These are phyloP conservation scores for Paulownia fortunei DNA, from an alignment of 257 asterid species.

Conservation along the genomic window DNA sequence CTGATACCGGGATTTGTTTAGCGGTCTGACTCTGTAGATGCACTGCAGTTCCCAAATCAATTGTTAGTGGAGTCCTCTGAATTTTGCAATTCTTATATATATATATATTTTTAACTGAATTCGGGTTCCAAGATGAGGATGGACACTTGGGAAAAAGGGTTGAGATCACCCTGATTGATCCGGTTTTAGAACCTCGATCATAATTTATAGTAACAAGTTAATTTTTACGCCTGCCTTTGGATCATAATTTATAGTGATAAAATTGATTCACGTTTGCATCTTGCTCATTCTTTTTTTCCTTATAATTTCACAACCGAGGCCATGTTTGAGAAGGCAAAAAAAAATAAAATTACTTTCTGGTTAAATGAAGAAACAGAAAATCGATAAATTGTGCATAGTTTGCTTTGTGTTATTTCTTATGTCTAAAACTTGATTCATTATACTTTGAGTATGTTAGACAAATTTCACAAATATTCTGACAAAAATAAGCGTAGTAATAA, in stretches of 20 bases:
- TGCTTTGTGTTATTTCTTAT: not conserved
- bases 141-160: constrained; percentile 34
- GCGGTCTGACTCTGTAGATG: constrained; percentile 45
- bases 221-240: not conserved
- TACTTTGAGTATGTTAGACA: too few species aligned
- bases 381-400: too few species aligned
- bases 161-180: constrained; percentile 34
- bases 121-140: constrained; percentile 37
- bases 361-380: too few species aligned
- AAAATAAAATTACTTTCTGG: not conserved
- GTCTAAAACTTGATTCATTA: not conserved
- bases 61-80: constrained; percentile 41
- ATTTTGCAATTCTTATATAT: constrained; percentile 48
- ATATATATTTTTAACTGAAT: constrained; percentile 33
- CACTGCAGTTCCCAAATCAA: constrained; percentile 31
- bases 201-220: constrained; percentile 47
- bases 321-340: not conserved
- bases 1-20: constrained; percentile 37
- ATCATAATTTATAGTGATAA: constrained; percentile 1
- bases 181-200: constrained; percentile 36
- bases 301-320: not conserved
- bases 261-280: not conserved
- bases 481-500: too few species aligned
- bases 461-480: too few species aligned
- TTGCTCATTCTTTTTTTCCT: not conserved